Conservation (phyloP, 306 rosid genomes). For the Vachellia pachyceras region DNA sequence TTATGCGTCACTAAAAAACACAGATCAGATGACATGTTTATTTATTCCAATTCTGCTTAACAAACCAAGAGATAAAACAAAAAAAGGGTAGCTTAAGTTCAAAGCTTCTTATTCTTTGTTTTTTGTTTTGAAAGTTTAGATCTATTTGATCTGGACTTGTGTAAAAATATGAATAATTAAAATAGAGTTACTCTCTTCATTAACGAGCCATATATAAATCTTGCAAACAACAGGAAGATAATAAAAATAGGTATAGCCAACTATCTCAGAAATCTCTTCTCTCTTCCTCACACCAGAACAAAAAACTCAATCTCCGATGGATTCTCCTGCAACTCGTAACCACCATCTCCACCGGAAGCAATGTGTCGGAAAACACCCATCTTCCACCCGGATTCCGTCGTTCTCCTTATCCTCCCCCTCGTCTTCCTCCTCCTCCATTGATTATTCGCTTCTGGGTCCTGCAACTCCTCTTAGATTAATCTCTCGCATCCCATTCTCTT, state of each 20-base stretch:
- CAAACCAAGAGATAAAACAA: not conserved
- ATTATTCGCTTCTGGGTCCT: slow-evolving; percentile 49
- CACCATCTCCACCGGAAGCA: slow-evolving; percentile 41
- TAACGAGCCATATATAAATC: slow-evolving; percentile 24
- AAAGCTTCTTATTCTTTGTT: not conserved
- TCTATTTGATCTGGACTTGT: not conserved
- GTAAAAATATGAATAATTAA: not conserved
- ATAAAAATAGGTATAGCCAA: slow-evolving; percentile 13
- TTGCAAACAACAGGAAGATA: slow-evolving; percentile 9
- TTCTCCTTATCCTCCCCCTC: slow-evolving; percentile 62
- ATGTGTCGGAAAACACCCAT: slow-evolving; percentile 44
- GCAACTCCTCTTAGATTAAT: slow-evolving; percentile 54
- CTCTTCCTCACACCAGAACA: not conserved
- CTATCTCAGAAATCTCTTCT: not conserved
- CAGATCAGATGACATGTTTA: not conserved
- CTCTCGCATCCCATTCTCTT: slow-evolving; percentile 96
- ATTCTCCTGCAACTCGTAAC: slow-evolving; percentile 42
- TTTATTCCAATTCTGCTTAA: no score
- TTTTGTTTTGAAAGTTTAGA: not conserved
- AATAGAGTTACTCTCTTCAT: slow-evolving; percentile 17
- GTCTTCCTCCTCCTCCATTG: slow-evolving; percentile 55
- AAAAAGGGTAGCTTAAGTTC: not conserved
- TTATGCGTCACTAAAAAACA: not conserved
- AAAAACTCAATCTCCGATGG: slow-evolving; percentile 50
- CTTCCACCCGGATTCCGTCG: slow-evolving; percentile 57